Evolutionary conservation across 495 filamentous ascomycete species (phyloP), one percentile per base, ranked within the genome.

Genomic region (Glarea lozoyensis): DNA sequence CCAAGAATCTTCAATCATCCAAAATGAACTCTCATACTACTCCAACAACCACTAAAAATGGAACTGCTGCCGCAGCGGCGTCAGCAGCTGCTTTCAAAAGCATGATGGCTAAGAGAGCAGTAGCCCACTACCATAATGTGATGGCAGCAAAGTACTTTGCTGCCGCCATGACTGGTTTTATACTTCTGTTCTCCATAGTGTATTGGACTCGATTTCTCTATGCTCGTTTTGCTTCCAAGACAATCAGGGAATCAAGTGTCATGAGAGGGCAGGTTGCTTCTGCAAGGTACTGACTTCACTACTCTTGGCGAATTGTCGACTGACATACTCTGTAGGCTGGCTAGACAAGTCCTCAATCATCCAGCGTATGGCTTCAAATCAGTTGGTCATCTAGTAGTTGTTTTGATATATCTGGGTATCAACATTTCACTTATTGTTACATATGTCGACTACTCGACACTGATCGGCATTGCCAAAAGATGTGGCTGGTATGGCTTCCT

Each of bases 311-410:
- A 42, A 30, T 32, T 10, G 9, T 27, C 18, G 2, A 31, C 24
- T 36, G 27, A 3, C 1, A 10, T 29, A 38, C 2, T 3, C 10
- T 12, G 40, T 32, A 68, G 60, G 35, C 31, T 57, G 21, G 42
- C 57, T n/a, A 57, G 69, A 42, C 64, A 61, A 34, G 35, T 66
- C 13, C 60, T 76, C 20, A 55, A 70, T 23, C 57, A 66, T 19
- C 69, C 60, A 41, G 48, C 67, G 9, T 57, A 60, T 6, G 70
- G 66, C n/a, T 71, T 78, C 45, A 66, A 65, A 21, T 75, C 71
- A 1, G 61, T 63, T 0, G 74, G 72, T 9, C 68, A 75, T 59
- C 65, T 65, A 15, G 30, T 72, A 11, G 40, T 76, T 5, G 63
- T 76, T 4, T 34, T 53, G 3, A 48, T 55, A 12, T 78, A 72